Percentiles rank a stretch among this genome's conserved stretches.
Conservation (phyloP, 129 eudicot species). For the Gnaphalium uliginosum region DNA sequence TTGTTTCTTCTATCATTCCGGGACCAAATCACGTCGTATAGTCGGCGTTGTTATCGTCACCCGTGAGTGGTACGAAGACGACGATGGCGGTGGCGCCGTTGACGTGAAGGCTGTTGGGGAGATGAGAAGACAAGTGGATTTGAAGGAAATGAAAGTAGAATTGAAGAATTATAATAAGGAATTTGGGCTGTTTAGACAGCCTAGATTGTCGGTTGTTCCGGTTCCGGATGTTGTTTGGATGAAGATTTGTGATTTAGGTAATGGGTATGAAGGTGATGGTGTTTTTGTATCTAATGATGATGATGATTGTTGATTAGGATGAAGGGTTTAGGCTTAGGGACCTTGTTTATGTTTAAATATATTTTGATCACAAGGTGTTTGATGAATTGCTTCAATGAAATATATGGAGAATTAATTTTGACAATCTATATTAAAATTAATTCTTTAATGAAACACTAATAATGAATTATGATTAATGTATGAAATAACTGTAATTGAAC, state of each 20-base stretch:
- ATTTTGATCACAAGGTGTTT: conserved; percentile 35
- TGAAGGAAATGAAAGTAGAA: conserved; percentile 85
- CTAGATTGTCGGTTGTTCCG: conserved; percentile 88
- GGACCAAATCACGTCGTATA: conserved; percentile 58
- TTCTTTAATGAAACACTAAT: no score
- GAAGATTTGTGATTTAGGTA: conserved; percentile 72
- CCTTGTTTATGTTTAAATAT: background rate
- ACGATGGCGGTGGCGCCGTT: conserved; percentile 46
- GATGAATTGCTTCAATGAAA: conserved; percentile 24
- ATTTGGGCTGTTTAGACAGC: conserved; percentile 77
- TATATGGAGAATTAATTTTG: conserved; percentile 11
- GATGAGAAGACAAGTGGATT: conserved; percentile 69
- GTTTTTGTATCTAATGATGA: conserved; percentile 19
- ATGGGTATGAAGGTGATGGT: conserved; percentile 66
- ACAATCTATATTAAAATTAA: no score
- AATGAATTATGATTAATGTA: no score
- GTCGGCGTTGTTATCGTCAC: conserved; percentile 80
- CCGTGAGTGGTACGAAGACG: conserved; percentile 72
- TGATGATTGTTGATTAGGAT: conserved; percentile 12
- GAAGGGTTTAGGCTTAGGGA: background rate
- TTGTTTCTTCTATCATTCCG: conserved; percentile 95
- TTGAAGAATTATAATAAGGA: conserved; percentile 37
- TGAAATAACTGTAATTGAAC: no score
- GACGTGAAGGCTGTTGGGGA: conserved; percentile 89
- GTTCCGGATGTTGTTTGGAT: conserved; percentile 71